These are phyloP conservation scores for Drechslerella coelobrocha DNA, from an alignment of 2,329 filamentous ascomycete genomes.

Conservation along the genomic window DNA sequence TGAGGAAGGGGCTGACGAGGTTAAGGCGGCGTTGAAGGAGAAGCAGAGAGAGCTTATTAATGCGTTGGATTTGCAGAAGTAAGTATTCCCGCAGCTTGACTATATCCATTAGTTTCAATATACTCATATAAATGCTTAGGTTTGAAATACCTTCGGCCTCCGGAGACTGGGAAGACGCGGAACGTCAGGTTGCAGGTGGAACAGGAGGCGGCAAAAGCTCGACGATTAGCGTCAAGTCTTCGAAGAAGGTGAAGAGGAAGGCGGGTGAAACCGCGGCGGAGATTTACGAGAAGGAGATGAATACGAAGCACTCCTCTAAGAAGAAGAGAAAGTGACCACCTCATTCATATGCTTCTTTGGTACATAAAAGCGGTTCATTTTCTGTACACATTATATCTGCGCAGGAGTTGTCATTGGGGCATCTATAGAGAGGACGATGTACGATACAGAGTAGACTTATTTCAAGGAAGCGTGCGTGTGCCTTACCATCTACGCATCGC, in stretches of 20 bases:
- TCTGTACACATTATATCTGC: too few relatives aligned
- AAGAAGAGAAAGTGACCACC: conserved; percentile 43
- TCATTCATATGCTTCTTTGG: neutral
- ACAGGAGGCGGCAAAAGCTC: conserved; percentile 64
- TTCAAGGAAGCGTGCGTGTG: too few relatives aligned
- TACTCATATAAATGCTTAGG: too few relatives aligned
- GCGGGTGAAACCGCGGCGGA: conserved; percentile 67
- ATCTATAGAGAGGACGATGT: too few relatives aligned
- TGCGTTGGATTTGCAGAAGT: conserved; percentile 85
- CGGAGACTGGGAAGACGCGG: conserved; percentile 71
- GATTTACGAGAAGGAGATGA: conserved; percentile 66
- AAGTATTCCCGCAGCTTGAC: conserved; percentile 59
- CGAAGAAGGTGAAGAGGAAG: conserved; percentile 75
- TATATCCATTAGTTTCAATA: too few relatives aligned
- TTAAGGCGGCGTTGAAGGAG: conserved; percentile 67
- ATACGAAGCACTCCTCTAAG: conserved; percentile 32
- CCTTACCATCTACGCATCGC: too few relatives aligned
- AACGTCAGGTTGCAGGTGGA: conserved; percentile 74
- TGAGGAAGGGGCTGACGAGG: conserved; percentile 79
- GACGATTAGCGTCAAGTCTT: conserved; percentile 81
- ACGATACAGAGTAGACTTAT: too few relatives aligned
- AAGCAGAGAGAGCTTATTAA: conserved; percentile 90
- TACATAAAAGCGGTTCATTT: neutral
- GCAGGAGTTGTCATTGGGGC: too few relatives aligned
- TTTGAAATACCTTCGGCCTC: conserved; percentile 70